Base-by-base conservation (phyloP, 1,284 basidiomycete genomes). In the Heterobasidion annosum region DNA sequence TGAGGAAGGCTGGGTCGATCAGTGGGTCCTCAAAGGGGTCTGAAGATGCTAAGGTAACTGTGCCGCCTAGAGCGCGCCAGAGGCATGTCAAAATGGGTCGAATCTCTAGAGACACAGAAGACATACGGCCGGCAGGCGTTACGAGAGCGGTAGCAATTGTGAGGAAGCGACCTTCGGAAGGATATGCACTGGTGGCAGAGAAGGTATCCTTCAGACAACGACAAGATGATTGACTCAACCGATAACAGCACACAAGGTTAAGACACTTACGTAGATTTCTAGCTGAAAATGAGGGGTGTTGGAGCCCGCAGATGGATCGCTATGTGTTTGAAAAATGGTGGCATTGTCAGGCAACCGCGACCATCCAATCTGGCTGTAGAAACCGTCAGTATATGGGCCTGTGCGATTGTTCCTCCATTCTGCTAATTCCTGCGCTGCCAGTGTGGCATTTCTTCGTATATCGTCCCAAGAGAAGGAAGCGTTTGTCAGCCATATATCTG, bases 291-390 rank as follows among this genome's bases (percentile, higher is more conserved):
- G 56, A 7, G 46, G 50, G 8, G 61, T 58, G 3, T 57, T 58
- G 1, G 65, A 65, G 1, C 73, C 73, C 9, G 70, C 62, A 34
- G 72, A 63, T 8, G 73, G 71, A 57, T 76, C 73, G 5, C 47
- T 46, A n/a, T 59, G 53, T 2, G 53, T 57, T 1, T 62, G 42
- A 54, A 73, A 66, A 6, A 70, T 63, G 1, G 63, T 51, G 0
- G 69, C 61, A 52, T 70, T 63, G 2, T 56, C 45, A 10, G 68
- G 64, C 18, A 74, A 44, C 32, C 72, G 63, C 6, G 65, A 52
- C 53, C 63, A 73, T 1, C 55, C 63, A 18, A 64, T 19, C 32
- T 61, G 56, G 47, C 57, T 62, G 40, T 46, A 35, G 33, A 52
- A 48, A 5, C 48, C 48, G 18, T 56, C 51, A 8, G 55, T 52